Percentiles rank a stretch among this genome's conserved stretches.
These are phyloP conservation scores for Diutina siamensis DNA, from an alignment of 1,139 yeast genomes.

Conservation along the genomic window DNA sequence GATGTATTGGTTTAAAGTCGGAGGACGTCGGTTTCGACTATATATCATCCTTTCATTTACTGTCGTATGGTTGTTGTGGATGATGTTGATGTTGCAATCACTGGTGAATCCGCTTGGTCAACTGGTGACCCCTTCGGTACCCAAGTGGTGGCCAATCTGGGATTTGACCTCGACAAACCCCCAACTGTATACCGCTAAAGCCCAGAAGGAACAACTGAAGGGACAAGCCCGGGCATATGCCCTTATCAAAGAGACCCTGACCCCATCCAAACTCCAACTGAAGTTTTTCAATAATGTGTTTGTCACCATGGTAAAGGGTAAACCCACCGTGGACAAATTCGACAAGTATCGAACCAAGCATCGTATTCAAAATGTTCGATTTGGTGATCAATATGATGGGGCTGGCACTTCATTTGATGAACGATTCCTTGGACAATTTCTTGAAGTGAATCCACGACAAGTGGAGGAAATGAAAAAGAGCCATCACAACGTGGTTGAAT, in stretches of 20 bases:
- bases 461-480: constrained; percentile 33
- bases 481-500: constrained; percentile 41
- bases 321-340: constrained; percentile 24
- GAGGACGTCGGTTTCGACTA: too few species aligned
- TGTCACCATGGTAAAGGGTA: constrained; percentile 23
- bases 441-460: constrained; percentile 40
- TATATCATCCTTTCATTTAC: too few species aligned
- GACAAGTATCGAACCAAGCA: constrained; percentile 21
- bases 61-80: too few species aligned
- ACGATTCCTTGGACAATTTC: constrained; percentile 38
- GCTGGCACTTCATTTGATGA: constrained; percentile 25
- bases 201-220: too few species aligned
- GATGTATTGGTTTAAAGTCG: too few species aligned
- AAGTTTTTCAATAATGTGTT: constrained; percentile 25
- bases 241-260: background rate
- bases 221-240: background rate
- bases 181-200: background rate
- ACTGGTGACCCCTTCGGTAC: too few species aligned
- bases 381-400: constrained; percentile 6
- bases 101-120: too few species aligned
- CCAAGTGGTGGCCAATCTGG: background rate
- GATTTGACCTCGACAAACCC: background rate
- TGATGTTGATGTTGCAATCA: too few species aligned
- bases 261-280: background rate
- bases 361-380: constrained; percentile 25